Percentiles rank a stretch among this genome's conserved stretches.
Conservation (phyloP, 2,329 filamentous ascomycete genomes). For the Graphilbum fragrans region DNA sequence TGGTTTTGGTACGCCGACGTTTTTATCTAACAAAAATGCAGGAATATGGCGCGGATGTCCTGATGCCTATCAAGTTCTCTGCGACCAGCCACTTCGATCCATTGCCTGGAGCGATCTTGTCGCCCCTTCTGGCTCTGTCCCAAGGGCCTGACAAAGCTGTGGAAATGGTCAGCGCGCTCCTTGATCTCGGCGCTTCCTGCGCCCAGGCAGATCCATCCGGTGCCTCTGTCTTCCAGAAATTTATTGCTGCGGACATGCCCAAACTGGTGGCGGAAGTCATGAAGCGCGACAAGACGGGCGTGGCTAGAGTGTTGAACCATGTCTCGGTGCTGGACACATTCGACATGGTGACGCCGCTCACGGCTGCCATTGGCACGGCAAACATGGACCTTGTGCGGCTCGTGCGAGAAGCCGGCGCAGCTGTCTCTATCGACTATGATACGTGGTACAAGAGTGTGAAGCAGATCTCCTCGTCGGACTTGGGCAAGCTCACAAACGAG, state of each 20-base stretch:
- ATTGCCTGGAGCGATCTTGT: constrained; percentile 51
- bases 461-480: constrained; percentile 21
- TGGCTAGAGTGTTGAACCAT: constrained; percentile 56
- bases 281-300: constrained; percentile 45
- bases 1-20: not conserved
- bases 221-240: constrained; percentile 54
- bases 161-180: constrained; percentile 50
- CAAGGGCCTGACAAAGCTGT: constrained; percentile 52
- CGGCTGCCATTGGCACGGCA: constrained; percentile 42
- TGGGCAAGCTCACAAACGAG: constrained; percentile 33
- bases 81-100: constrained; percentile 29
- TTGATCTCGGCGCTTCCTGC: constrained; percentile 59
- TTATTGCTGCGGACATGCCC: constrained; percentile 36
- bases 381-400: constrained; percentile 42
- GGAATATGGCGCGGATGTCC: constrained; percentile 64
- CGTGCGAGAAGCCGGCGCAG: constrained; percentile 52
- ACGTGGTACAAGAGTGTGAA: constrained; percentile 48
- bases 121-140: constrained; percentile 53
- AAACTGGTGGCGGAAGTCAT: constrained; percentile 36
- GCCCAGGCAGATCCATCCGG: constrained; percentile 58
- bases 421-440: constrained; percentile 47
- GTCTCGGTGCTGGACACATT: constrained; percentile 30
- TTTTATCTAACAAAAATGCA: constrained; percentile 5
- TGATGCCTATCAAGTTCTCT: constrained; percentile 65
- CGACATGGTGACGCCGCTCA: constrained; percentile 25